Evolutionary conservation across 208 protist genomes (phyloP), one percentile per base, ranked within the genome.

Genomic region (Spironucleus salmonicida): DNA sequence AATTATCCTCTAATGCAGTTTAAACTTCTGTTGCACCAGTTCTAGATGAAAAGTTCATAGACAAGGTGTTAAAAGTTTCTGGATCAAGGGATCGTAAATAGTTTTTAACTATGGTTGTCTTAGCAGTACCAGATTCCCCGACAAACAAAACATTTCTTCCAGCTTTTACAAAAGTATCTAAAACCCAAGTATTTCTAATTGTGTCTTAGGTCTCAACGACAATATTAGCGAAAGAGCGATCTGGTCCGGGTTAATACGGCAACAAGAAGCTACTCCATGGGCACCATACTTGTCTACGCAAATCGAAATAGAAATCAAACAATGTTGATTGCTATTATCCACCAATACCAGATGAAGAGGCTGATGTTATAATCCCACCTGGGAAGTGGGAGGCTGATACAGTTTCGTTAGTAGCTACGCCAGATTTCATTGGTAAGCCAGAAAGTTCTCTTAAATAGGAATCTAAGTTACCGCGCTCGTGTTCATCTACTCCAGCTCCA

Each of bases 141-240:
- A 97, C 87, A 39, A 97, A 91, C 76, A 98, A 83, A 30, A 95
- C 86, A 49, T 92, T 92, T 7, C 81, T 89, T 74, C 89, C 83
- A 67, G 89, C 88, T 30, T 89, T 80, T 23, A 95, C 84, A 69
- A 95, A 86, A 75, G 88, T 85, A 64, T 96, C 88, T 1, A 98
- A 85, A 19, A 97, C 82, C 86, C 87, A 96, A 80, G 90, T 94
- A 81, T 91, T 93, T n/a, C 94, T 85, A 78, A 97, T 92, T 57
- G 94, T 98, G 84, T 98, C 95, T 7, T 93, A 86, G 0, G 94
- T 98, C 0, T 93, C 94, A 19, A 98, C 94, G 30, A 98, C 86
- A 29, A 98, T 91, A 4, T 86, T 88, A 75, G 88, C 91, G 86
- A 98, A 98, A 79, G 90, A 86, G 74, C 86, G 77, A 13, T 86